Evolutionary conservation across 441 rosid species (phyloP).

Genomic region (Bruguiera hainesii): DNA sequence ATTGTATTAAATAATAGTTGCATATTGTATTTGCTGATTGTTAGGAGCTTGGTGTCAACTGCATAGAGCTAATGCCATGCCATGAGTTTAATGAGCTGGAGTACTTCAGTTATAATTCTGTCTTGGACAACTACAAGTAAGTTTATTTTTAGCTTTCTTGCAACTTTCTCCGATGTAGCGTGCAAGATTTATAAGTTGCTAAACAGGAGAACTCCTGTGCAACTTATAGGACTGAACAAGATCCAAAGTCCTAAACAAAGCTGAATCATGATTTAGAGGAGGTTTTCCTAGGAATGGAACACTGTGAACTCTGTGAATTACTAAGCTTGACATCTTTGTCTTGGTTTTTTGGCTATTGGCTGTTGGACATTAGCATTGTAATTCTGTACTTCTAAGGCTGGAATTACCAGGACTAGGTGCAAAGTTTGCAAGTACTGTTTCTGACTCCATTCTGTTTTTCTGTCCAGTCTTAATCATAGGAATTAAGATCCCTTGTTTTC

Average conservation of each 20-base stretch:
- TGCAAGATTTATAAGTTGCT: slow-evolving; percentile 7
- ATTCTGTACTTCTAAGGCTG: no score
- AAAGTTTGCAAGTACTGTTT: no score
- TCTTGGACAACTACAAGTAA: slow-evolving; percentile 78
- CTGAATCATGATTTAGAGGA: background rate
- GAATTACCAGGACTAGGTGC: no score
- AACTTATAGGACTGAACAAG: slow-evolving; percentile 1
- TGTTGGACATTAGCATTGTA: background rate
- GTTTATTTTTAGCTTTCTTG: slow-evolving; percentile 20
- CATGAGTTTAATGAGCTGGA: slow-evolving; percentile 97
- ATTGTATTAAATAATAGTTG: background rate
- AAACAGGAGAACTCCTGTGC: background rate
- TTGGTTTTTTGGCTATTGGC: background rate
- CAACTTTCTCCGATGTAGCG: slow-evolving; percentile 4
- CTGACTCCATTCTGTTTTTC: no score
- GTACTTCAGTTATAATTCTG: slow-evolving; percentile 79
- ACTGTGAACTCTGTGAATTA: slow-evolving; percentile 6
- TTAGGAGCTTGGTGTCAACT: slow-evolving; percentile 95
- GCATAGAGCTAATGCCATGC: slow-evolving; percentile 97
- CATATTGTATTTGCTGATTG: slow-evolving; percentile 23
- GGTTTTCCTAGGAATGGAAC: background rate
- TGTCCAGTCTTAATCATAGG: no score
- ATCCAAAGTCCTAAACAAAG: background rate
- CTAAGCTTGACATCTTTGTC: background rate
- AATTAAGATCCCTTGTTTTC: no score